These are phyloP conservation scores for Prunus mume DNA, from an alignment of 306 rosid genomes.

Conservation along the genomic window DNA sequence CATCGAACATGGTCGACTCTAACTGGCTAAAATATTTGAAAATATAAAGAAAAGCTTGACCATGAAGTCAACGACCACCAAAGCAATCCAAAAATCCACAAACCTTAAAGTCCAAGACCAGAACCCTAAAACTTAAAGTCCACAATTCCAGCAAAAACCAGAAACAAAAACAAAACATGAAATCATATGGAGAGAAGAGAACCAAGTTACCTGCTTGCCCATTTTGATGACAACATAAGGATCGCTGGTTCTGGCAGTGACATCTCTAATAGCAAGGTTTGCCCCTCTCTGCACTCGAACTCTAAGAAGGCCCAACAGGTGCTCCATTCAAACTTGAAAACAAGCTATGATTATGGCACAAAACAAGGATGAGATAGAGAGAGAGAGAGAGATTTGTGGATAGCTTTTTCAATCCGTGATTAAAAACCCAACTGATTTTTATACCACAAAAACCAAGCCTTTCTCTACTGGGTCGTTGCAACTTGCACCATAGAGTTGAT, in stretches of 20 bases:
- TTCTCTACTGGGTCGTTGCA: not conserved
- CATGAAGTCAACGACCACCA: not conserved
- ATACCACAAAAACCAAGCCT: not conserved
- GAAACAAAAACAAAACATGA: not conserved
- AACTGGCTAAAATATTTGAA: not conserved
- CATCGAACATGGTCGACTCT: not conserved
- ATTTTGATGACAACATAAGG: constrained; percentile 67
- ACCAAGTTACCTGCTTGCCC: constrained; percentile 60
- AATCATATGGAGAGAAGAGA: not conserved
- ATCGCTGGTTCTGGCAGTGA: constrained; percentile 47
- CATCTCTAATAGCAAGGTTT: constrained; percentile 75
- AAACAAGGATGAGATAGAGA: not conserved
- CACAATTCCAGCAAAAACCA: too few species aligned
- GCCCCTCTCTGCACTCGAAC: constrained; percentile 54
- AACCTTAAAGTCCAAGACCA: not conserved
- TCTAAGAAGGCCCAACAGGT: constrained; percentile 61
- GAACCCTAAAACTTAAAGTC: constrained; percentile 4
- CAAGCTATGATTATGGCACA: not conserved
- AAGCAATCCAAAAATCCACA: constrained; percentile 3
- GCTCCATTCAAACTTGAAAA: constrained; percentile 14
- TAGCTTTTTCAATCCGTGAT: not conserved
- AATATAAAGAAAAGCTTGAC: not conserved
- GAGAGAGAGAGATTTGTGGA: not conserved
- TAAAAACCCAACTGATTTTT: not conserved
- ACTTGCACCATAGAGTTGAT: not conserved